Evolutionary conservation across 1,139 yeast genomes (phyloP).

Genomic region (Ogataea hybrid): DNA sequence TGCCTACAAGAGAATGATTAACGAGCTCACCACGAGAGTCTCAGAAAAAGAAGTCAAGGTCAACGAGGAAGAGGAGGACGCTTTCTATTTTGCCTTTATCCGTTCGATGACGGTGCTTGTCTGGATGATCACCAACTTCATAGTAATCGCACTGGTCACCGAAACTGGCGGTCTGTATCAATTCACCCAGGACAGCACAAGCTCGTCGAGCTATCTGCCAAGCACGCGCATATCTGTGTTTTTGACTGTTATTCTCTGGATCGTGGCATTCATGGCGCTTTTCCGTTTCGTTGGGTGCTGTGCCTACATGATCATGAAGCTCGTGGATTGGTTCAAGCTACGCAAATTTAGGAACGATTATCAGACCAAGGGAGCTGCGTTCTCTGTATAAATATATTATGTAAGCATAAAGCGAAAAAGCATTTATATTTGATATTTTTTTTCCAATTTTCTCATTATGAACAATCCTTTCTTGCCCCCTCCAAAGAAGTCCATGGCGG

Average conservation of each 20-base stretch:
- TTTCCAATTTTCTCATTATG: slow-evolving; percentile 16
- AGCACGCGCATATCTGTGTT: slow-evolving; percentile 39
- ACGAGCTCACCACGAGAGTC: slow-evolving; percentile 40
- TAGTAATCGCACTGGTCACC: slow-evolving; percentile 63
- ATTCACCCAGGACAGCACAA: slow-evolving; percentile 27
- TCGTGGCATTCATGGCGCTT: slow-evolving; percentile 76
- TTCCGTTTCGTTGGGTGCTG: slow-evolving; percentile 66
- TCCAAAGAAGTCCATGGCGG: slow-evolving; percentile 48
- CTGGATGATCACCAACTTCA: slow-evolving; percentile 75
- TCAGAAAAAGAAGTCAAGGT: slow-evolving; percentile 11
- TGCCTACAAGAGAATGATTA: slow-evolving; percentile 51
- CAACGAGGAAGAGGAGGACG: slow-evolving; percentile 36
- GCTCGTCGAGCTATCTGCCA: slow-evolving; percentile 24
- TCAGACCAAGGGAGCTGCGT: slow-evolving; percentile 19
- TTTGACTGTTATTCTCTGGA: slow-evolving; percentile 75
- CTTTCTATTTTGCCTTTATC: slow-evolving; percentile 73
- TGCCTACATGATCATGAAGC: slow-evolving; percentile 37
- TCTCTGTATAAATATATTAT: slow-evolving; percentile 13
- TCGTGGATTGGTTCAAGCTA: slow-evolving; percentile 18
- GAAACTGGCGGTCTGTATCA: slow-evolving; percentile 60
- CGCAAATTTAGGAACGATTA: slow-evolving; percentile 16
- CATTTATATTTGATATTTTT: neutral
- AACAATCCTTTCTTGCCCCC: slow-evolving; percentile 33
- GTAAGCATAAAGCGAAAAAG: slow-evolving; percentile 2
- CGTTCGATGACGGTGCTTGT: slow-evolving; percentile 75